phyloP scores from a whole-genome alignment of 1,139 yeast genomes.

The Cylindricascospora bacillispora region DNA sequence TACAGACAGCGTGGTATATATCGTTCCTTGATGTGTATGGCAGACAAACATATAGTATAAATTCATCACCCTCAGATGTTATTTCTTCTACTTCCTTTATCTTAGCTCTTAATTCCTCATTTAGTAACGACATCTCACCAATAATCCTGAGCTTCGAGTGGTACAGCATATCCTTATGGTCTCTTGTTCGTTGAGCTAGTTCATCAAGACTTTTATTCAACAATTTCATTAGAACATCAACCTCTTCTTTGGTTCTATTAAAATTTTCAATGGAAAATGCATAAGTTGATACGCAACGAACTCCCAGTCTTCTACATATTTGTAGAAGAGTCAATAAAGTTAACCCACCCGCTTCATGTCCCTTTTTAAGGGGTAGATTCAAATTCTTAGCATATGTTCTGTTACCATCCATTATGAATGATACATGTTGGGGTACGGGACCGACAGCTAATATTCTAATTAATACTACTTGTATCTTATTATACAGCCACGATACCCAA shows the following conservation, averaged over 20 bases:
- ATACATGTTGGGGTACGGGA: slow-evolving; percentile 76
- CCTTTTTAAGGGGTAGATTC: slow-evolving; percentile 61
- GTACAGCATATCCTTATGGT: slow-evolving; percentile 43
- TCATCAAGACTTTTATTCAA: slow-evolving; percentile 50
- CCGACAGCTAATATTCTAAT: slow-evolving; percentile 54
- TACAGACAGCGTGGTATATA: slow-evolving; percentile 51
- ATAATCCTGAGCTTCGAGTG: slow-evolving; percentile 42
- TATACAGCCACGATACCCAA: slow-evolving; percentile 2
- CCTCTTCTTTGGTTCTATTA: slow-evolving; percentile 69
- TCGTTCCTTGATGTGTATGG: slow-evolving; percentile 95
- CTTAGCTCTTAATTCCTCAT: slow-evolving; percentile 49
- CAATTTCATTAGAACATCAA: slow-evolving; percentile 67
- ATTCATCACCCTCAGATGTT: slow-evolving; percentile 33
- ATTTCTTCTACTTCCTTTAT: slow-evolving; percentile 49
- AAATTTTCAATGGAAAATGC: slow-evolving; percentile 95
- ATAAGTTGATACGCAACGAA: slow-evolving; percentile 71
- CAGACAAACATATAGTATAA: slow-evolving; percentile 74
- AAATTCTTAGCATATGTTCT: slow-evolving; percentile 67
- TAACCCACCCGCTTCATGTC: slow-evolving; percentile 83
- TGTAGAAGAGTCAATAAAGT: slow-evolving; percentile 42
- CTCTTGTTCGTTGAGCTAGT: slow-evolving; percentile 18
- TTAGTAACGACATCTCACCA: slow-evolving; percentile 58
- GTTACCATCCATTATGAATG: slow-evolving; percentile 96
- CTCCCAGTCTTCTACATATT: slow-evolving; percentile 42
- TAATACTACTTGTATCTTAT: slow-evolving; percentile 31